These are phyloP conservation scores for Arthrocladium fulminans DNA, from an alignment of 2,329 filamentous ascomycete genomes.

Conservation along the genomic window DNA sequence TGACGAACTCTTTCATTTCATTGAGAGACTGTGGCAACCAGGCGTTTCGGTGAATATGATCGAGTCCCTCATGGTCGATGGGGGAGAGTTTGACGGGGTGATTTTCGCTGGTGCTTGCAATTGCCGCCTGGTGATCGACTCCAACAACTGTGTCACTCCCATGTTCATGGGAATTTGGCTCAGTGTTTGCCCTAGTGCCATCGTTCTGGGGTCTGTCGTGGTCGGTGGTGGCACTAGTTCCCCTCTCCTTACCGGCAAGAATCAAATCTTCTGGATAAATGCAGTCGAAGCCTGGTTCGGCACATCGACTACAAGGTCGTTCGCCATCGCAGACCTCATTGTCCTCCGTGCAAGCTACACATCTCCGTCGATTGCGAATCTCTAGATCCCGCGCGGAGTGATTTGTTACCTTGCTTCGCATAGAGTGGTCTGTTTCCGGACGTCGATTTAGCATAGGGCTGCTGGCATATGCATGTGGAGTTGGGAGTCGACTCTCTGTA, in stretches of 20 bases:
- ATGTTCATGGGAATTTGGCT: too few relatives aligned
- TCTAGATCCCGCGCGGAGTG: background rate
- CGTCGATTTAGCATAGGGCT: background rate
- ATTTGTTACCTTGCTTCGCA: too few relatives aligned
- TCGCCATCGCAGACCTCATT: slow-evolving; percentile 4
- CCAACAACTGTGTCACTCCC: too few relatives aligned
- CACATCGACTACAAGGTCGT: slow-evolving; percentile 4
- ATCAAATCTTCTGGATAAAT: background rate
- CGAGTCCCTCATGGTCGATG: background rate
- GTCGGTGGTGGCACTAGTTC: background rate
- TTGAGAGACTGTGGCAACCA: background rate
- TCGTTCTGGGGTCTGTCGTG: background rate
- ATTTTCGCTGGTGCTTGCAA: too few relatives aligned
- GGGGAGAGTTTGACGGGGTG: background rate
- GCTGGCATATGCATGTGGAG: background rate
- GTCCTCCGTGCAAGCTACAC: background rate
- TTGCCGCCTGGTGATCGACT: too few relatives aligned
- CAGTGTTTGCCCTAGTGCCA: background rate
- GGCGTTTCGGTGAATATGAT: background rate
- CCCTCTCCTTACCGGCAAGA: background rate
- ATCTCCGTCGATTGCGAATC: background rate
- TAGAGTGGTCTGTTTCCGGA: background rate
- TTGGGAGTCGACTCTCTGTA: background rate
- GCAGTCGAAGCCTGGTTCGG: background rate
- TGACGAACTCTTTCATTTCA: background rate